Percentiles rank a stretch among this genome's conserved stretches.
phyloP scores from a whole-genome alignment of 2,329 filamentous ascomycete species.

The Alternaria viburni region DNA sequence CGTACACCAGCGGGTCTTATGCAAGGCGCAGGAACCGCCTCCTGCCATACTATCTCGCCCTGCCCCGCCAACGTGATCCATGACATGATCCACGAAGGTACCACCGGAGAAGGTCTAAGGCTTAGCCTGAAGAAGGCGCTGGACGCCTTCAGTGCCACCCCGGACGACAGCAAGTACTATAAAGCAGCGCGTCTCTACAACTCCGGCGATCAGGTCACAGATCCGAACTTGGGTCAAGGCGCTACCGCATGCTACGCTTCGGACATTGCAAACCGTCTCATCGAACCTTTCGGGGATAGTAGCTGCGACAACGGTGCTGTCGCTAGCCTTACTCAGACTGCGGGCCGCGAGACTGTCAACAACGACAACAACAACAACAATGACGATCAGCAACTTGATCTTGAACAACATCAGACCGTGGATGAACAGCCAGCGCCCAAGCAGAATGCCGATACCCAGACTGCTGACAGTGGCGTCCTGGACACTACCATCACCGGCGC shows the following conservation, averaged over 20 bases:
- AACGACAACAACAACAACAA: not conserved
- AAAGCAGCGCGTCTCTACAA: constrained; percentile 59
- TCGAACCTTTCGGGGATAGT: constrained; percentile 8
- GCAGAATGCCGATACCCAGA: not conserved
- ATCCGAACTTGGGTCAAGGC: constrained; percentile 50
- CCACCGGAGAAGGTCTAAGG: constrained; percentile 50
- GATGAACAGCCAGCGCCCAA: not conserved
- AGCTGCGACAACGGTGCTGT: not conserved
- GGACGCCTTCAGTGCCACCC: constrained; percentile 21
- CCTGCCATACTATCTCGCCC: constrained; percentile 51
- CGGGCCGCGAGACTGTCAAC: not conserved
- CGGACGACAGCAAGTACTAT: constrained; percentile 52
- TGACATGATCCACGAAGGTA: constrained; percentile 54
- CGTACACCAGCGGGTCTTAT: constrained; percentile 50
- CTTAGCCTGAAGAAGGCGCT: constrained; percentile 53
- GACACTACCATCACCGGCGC: constrained; percentile 18
- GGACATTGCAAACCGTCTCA: constrained; percentile 59
- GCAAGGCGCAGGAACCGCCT: constrained; percentile 47
- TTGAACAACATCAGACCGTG: not conserved
- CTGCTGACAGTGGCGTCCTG: not conserved
- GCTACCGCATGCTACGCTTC: constrained; percentile 58
- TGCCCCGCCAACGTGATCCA: constrained; percentile 34
- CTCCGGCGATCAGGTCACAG: constrained; percentile 50
- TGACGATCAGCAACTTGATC: not conserved
- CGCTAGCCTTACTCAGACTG: not conserved